Conservation (phyloP, 2,329 filamentous ascomycete species). For the Colletotrichum orbiculare region DNA sequence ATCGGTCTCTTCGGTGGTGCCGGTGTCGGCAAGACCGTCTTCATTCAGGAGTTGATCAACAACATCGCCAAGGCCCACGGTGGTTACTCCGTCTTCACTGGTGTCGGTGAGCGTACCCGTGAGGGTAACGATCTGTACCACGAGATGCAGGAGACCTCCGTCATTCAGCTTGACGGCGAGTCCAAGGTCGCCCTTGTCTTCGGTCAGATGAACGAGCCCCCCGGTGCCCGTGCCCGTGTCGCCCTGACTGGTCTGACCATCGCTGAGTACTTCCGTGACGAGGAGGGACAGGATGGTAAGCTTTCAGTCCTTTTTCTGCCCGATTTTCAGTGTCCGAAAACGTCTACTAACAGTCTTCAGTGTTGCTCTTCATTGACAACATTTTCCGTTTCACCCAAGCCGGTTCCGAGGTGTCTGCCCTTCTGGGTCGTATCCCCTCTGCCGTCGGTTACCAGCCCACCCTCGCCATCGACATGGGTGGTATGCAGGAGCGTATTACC, state of each 20-base stretch:
- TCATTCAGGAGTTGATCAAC: slow-evolving; percentile 99
- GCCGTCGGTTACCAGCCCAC: slow-evolving; percentile 99
- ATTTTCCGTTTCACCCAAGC: slow-evolving; percentile 99
- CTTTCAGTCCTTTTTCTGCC: slow-evolving; percentile 27
- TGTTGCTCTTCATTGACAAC: slow-evolving; percentile 99
- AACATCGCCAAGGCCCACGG: slow-evolving; percentile 99
- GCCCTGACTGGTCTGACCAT: slow-evolving; percentile 90
- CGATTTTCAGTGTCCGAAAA: not conserved
- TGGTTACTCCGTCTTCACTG: slow-evolving; percentile 99
- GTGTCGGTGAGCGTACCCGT: slow-evolving; percentile 99
- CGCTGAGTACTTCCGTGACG: slow-evolving; percentile 84
- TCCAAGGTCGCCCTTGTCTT: slow-evolving; percentile 99
- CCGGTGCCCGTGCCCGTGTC: slow-evolving; percentile 99
- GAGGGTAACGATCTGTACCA: slow-evolving; percentile 99
- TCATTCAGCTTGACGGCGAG: slow-evolving; percentile 99
- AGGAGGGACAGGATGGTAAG: slow-evolving; percentile 86
- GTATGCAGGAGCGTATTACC: slow-evolving; percentile 99
- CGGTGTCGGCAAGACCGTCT: slow-evolving; percentile 99
- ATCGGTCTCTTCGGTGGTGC: slow-evolving; percentile 99
- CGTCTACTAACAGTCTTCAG: slow-evolving; percentile 56
- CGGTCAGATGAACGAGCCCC: slow-evolving; percentile 99
- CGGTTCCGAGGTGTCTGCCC: slow-evolving; percentile 99
- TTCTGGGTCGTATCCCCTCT: slow-evolving; percentile 99
- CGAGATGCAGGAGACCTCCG: slow-evolving; percentile 99
- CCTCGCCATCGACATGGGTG: slow-evolving; percentile 98